Evolutionary conservation across 805 yeast genomes (phyloP).

Genomic region (Jamesozyma lodderae): DNA sequence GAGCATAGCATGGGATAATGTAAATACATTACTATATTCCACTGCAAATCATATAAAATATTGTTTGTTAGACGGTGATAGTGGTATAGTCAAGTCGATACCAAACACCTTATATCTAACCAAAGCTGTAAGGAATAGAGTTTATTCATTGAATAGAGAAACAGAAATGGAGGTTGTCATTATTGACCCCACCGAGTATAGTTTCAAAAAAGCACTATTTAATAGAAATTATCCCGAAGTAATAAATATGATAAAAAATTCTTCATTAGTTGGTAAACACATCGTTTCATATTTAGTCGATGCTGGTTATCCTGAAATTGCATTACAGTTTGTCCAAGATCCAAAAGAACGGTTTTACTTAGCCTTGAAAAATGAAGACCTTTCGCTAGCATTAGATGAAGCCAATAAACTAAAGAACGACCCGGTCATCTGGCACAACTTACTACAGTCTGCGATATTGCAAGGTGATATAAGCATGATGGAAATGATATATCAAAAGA

Average conservation of each 20-base stretch:
- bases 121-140: slow-evolving; percentile 55
- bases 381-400: slow-evolving; percentile 77
- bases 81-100: slow-evolving; percentile 85
- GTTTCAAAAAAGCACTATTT: slow-evolving; percentile 86
- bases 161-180: slow-evolving; percentile 70
- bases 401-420: slow-evolving; percentile 70
- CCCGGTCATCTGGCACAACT: slow-evolving; percentile 63
- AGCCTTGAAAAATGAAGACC: slow-evolving; percentile 86
- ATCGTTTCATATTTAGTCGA: slow-evolving; percentile 90
- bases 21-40: slow-evolving; percentile 82
- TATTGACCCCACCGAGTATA: slow-evolving; percentile 93
- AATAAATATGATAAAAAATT: slow-evolving; percentile 72
- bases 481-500: slow-evolving; percentile 81
- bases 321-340: slow-evolving; percentile 92
- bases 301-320: slow-evolving; percentile 94
- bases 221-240: slow-evolving; percentile 88
- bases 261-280: slow-evolving; percentile 92
- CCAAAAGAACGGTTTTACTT: slow-evolving; percentile 91
- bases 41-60: slow-evolving; percentile 93
- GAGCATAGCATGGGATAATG: slow-evolving; percentile 97
- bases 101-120: slow-evolving; percentile 79
- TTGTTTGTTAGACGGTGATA: slow-evolving; percentile 85
- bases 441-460: slow-evolving; percentile 74
- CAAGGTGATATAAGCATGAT: slow-evolving; percentile 84
- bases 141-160: slow-evolving; percentile 72